Percentiles rank a stretch among this genome's conserved stretches.
Evolutionary conservation across 495 filamentous ascomycete species (phyloP).

Genomic region (Talaromyces adpressus): DNA sequence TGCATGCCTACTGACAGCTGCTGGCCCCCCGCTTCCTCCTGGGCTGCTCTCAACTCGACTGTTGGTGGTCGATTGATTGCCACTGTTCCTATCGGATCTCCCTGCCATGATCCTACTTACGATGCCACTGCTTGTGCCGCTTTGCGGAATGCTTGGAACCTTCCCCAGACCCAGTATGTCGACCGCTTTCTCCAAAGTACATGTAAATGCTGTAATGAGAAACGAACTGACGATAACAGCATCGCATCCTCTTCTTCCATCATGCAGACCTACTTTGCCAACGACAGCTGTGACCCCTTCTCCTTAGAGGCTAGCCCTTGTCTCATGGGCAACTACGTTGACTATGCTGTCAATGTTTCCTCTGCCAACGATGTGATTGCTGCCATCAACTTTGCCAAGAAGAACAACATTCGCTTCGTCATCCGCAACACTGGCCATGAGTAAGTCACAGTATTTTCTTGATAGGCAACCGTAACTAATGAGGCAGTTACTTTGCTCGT

Average conservation of each 20-base stretch:
- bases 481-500: conserved; percentile 40
- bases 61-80: conserved; percentile 36
- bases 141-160: conserved; percentile 21
- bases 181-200: not conserved
- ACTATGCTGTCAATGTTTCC: conserved; percentile 40
- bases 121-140: conserved; percentile 20
- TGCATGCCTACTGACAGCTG: conserved; percentile 30
- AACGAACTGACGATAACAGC: conserved; percentile 13
- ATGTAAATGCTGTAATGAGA: not conserved
- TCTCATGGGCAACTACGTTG: conserved; percentile 49
- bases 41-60: conserved; percentile 35
- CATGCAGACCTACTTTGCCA: conserved; percentile 35
- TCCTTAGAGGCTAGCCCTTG: conserved; percentile 42
- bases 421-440: conserved; percentile 60
- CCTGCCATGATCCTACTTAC: conserved; percentile 39
- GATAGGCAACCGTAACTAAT: not conserved
- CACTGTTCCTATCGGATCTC: conserved; percentile 34
- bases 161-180: conserved; percentile 26
- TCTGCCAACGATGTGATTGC: conserved; percentile 21
- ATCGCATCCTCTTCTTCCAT: conserved; percentile 30
- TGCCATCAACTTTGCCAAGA: conserved; percentile 39
- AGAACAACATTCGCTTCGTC: conserved; percentile 53
- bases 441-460: conserved; percentile 1
- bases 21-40: conserved; percentile 38
- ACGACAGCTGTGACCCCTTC: conserved; percentile 51